A percentile compares a stretch with the other conserved stretches of the same genome.
Evolutionary conservation across 257 asterid species (phyloP).

Genomic region (Solanum boliviense): DNA sequence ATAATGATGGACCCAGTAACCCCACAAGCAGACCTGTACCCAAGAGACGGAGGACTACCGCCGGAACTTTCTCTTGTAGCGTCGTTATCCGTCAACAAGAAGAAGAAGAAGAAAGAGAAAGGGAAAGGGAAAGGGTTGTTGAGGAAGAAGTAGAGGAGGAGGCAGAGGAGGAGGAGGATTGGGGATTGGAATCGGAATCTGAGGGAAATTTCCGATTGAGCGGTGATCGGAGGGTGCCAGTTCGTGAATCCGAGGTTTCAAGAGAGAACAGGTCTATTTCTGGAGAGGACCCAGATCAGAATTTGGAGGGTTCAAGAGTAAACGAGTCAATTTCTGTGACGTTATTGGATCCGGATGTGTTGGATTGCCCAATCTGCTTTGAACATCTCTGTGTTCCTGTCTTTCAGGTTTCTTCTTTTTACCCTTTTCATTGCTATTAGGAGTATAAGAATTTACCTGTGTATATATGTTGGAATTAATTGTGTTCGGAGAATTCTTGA

Average conservation of each 20-base stretch:
- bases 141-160: background rate
- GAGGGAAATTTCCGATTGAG: background rate
- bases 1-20: conserved; percentile 1
- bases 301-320: background rate
- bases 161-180: background rate
- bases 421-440: background rate
- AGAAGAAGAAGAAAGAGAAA: background rate
- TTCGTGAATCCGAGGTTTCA: background rate
- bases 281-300: background rate
- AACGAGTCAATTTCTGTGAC: conserved; percentile 24
- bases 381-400: conserved; percentile 54
- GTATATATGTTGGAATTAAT: background rate
- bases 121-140: background rate
- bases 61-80: background rate
- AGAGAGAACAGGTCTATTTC: background rate
- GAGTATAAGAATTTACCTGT: background rate
- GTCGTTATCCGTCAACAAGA: background rate
- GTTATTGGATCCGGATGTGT: conserved; percentile 52
- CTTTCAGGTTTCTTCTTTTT: conserved; percentile 43
- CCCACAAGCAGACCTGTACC: background rate
- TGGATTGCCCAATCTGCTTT: conserved; percentile 68
- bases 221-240: background rate
- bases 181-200: background rate
- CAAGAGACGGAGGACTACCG: background rate
- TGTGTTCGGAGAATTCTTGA: background rate